These are phyloP conservation scores for Magnusiomyces fungicola DNA, from an alignment of 1,139 yeast genomes.

Conservation along the genomic window DNA sequence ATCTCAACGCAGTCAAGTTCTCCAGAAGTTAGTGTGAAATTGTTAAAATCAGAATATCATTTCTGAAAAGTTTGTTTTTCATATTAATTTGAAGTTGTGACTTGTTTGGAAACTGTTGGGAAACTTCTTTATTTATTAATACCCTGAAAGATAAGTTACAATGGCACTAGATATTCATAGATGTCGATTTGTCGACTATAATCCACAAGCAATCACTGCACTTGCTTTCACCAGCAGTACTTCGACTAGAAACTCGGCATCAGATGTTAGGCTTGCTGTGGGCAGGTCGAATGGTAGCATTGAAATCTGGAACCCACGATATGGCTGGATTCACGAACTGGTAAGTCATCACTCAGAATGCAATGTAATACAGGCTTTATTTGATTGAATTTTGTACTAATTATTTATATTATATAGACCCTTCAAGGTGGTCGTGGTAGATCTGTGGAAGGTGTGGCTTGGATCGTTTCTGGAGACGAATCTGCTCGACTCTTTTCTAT, in stretches of 20 bases:
- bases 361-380: slow-evolving; percentile 34
- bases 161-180: slow-evolving; percentile 66
- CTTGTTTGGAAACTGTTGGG: no score
- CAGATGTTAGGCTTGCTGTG: slow-evolving; percentile 71
- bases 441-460: slow-evolving; percentile 82
- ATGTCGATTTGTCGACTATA: slow-evolving; percentile 85
- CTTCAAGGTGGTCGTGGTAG: slow-evolving; percentile 76
- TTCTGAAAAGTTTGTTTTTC: no score
- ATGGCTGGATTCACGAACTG: slow-evolving; percentile 47
- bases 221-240: slow-evolving; percentile 72
- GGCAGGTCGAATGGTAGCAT: slow-evolving; percentile 94
- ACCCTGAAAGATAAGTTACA: neutral
- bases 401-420: no score
- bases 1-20: no score
- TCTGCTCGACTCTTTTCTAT: slow-evolving; percentile 74
- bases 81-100: no score
- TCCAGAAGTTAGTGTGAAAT: no score
- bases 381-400: no score
- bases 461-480: slow-evolving; percentile 45
- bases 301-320: slow-evolving; percentile 90
- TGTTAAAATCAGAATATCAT: no score
- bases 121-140: neutral
- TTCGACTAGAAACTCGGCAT: slow-evolving; percentile 43
- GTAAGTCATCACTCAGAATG: slow-evolving; percentile 5
- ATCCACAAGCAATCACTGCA: slow-evolving; percentile 80